Evolutionary conservation across 495 filamentous ascomycete species (phyloP), one percentile per base, ranked within the genome.

Genomic region (Aspergillus affinis): DNA sequence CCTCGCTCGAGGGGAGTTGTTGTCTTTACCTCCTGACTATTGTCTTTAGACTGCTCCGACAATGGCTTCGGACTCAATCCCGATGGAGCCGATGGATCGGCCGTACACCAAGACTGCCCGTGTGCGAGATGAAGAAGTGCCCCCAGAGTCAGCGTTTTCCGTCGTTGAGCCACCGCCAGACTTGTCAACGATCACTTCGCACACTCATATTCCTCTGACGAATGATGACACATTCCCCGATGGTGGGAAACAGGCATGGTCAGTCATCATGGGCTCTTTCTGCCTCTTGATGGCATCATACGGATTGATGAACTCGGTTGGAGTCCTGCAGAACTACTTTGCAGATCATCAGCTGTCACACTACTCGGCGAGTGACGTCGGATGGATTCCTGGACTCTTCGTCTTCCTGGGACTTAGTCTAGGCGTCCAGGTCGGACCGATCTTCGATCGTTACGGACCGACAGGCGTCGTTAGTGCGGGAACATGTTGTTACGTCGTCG

Each of bases 381-480:
- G 86, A 20, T 90, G 86, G 87, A 85, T 90, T 48, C 82, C 84
- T 3, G 82, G 83, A 30, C 63, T 84, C 2, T 88, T 88, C 66
- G 75, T 86, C 4, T 88, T 88, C 65, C 76, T 87, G 26, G 80
- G 84, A 3, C 81, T 88, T 36, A 82, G 83, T 21, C 69, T 83
- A 3, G 86, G 86, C 23, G 81, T 88, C 9, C 84, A 86, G 57
- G 80, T 87, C 29, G 87, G 87, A 0, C 86, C 87, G 9, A 64
- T 89, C 21, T 90, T 90, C 57, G 87, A 90, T 63, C 73, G 78
- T 4, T 79, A 84, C 58, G 86, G 86, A 0, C 80, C 86, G 4
- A 75, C 78, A 12, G 58, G 73, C 8, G 72, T 88, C 23, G 76
- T 88, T 0, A 74, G 78, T 15, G 69, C 70, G 2, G 86, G 87